These are phyloP conservation scores for Sinapis alba DNA, from an alignment of 441 rosid genomes.

Conservation along the genomic window DNA sequence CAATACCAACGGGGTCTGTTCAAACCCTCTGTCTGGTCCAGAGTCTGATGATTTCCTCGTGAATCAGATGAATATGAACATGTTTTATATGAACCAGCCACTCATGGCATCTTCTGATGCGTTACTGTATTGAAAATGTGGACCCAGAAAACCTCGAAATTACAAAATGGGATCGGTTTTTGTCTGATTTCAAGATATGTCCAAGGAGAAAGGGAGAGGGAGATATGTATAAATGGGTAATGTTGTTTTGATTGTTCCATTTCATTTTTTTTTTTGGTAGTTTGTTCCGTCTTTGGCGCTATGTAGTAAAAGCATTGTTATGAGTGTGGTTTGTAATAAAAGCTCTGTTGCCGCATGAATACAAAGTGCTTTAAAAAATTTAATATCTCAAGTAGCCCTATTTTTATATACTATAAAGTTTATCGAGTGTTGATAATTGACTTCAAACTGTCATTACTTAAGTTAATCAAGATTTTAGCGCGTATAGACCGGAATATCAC, in stretches of 20 bases:
- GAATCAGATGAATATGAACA: conserved; percentile 38
- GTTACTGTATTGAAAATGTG: conserved; percentile 39
- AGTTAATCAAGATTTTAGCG: neutral
- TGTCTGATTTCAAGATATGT: conserved; percentile 17
- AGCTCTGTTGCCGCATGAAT: conserved; percentile 34
- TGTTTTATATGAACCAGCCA: conserved; percentile 56
- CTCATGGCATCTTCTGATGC: conserved; percentile 69
- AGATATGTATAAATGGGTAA: neutral
- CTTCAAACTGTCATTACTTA: neutral
- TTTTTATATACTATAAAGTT: neutral
- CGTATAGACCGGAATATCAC: neutral
- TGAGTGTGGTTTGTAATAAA: conserved; percentile 37
- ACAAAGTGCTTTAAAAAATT: conserved; percentile 20
- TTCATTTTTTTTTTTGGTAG: conserved; percentile 12
- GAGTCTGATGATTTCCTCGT: conserved; percentile 49
- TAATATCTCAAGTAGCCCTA: neutral
- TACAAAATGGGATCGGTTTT: conserved; percentile 9
- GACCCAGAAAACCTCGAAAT: conserved; percentile 14
- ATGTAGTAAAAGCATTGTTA: conserved; percentile 27
- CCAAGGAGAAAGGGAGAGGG: neutral
- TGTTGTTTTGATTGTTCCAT: conserved; percentile 27
- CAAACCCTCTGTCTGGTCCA: conserved; percentile 33
- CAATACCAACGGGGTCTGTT: conserved; percentile 18
- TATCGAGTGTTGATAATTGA: neutral
- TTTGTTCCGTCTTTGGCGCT: conserved; percentile 27